These are phyloP conservation scores for Fusarium fracticaudum DNA, from an alignment of 2,329 filamentous ascomycete genomes.

Conservation along the genomic window DNA sequence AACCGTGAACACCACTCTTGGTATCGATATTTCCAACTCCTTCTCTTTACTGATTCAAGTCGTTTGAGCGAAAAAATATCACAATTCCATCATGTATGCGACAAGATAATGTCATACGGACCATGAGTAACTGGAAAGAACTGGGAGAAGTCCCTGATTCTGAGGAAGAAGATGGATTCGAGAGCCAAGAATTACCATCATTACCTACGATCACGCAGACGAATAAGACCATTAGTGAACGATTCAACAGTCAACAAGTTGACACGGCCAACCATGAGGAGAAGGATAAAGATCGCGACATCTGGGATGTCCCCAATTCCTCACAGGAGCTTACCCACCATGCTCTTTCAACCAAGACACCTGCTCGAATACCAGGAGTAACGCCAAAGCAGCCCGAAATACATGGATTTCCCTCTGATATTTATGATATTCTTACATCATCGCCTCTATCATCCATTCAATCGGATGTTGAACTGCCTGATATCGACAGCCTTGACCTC, in stretches of 20 bases:
- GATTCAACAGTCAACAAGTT: not conserved
- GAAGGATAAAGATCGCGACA: constrained; percentile 32
- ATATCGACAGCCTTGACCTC: constrained; percentile 32
- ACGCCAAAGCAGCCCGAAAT: constrained; percentile 1
- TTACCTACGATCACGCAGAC: not conserved
- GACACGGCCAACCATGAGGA: not conserved
- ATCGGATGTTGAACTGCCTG: constrained; percentile 42
- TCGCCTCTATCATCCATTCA: constrained; percentile 49
- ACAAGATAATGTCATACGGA: constrained; percentile 44
- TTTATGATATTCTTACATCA: constrained; percentile 36
- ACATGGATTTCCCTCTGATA: not conserved
- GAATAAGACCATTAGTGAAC: not conserved
- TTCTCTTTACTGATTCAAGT: not conserved
- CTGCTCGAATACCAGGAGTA: constrained; percentile 4
- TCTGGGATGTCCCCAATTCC: constrained; percentile 52
- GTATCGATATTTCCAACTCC: constrained; percentile 12
- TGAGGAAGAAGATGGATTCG: constrained; percentile 58
- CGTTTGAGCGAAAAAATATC: not conserved
- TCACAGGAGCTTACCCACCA: constrained; percentile 40
- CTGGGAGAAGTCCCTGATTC: constrained; percentile 62
- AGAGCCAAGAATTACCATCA: constrained; percentile 46
- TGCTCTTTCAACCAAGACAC: not conserved
- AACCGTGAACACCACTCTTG: constrained; percentile 10
- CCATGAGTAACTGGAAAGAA: constrained; percentile 61
- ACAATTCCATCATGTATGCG: constrained; percentile 3